Conservation (phyloP, 2,329 filamentous ascomycete genomes). For the Trichocomaceae sp. region DNA sequence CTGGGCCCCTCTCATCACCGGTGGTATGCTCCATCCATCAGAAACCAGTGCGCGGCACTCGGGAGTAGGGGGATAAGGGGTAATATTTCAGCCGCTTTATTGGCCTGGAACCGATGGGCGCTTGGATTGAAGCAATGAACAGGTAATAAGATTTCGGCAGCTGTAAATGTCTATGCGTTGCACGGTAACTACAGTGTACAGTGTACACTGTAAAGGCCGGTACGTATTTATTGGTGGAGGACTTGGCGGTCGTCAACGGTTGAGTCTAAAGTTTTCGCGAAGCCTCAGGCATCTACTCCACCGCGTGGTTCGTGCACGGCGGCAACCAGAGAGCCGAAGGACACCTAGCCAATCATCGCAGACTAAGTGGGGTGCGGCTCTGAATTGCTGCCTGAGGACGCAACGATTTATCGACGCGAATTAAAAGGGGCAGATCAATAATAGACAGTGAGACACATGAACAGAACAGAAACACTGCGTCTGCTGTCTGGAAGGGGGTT, state of each 20-base stretch:
- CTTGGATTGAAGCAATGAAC: background rate
- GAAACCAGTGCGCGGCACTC: background rate
- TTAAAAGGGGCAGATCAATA: background rate
- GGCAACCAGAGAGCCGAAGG: background rate
- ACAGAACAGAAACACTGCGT: no score
- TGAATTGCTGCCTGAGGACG: background rate
- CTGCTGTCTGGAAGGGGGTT: no score
- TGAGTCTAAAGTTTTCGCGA: no score
- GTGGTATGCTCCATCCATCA: constrained; percentile 15
- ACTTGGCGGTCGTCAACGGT: no score
- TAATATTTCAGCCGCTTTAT: background rate
- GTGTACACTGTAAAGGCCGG: no score
- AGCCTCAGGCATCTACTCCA: background rate
- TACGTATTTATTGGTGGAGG: no score
- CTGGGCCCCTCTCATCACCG: constrained; percentile 12
- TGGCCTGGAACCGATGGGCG: background rate
- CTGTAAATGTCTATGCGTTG: no score
- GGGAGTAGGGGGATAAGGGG: background rate
- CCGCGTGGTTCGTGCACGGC: background rate
- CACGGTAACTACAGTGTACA: no score
- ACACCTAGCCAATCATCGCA: background rate
- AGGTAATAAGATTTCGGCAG: no score
- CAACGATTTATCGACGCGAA: background rate
- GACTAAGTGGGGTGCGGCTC: background rate
- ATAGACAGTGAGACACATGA: no score